Percentiles rank a stretch among this genome's conserved stretches.
These are phyloP conservation scores for Lactifluus echinatus DNA, from an alignment of 768 basidiomycete genomes.

Conservation along the genomic window DNA sequence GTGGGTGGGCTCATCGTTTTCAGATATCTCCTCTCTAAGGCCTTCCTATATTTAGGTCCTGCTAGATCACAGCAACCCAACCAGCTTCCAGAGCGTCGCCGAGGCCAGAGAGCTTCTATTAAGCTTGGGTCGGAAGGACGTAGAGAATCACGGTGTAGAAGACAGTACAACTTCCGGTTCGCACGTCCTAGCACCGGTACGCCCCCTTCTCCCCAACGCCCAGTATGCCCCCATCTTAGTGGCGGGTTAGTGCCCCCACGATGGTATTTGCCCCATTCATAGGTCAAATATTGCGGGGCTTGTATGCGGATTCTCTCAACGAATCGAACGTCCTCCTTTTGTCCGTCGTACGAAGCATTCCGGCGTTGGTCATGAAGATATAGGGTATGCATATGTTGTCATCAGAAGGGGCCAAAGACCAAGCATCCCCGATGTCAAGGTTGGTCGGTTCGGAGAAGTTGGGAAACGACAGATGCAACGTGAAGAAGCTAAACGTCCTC, in stretches of 20 bases:
- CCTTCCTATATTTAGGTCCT: conserved; percentile 45
- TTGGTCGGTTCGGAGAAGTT: conserved; percentile 47
- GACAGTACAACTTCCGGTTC: conserved; percentile 41
- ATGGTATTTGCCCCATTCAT: conserved; percentile 71
- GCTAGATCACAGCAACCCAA: conserved; percentile 71
- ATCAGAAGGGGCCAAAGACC: conserved; percentile 76
- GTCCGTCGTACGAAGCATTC: conserved; percentile 85
- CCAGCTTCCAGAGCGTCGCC: conserved; percentile 72
- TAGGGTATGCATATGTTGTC: conserved; percentile 84
- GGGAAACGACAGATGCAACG: conserved; percentile 38
- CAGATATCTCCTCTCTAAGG: background rate
- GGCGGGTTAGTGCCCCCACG: conserved; percentile 75
- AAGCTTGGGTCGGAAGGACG: conserved; percentile 48
- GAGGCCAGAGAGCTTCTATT: conserved; percentile 72
- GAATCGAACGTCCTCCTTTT: conserved; percentile 79
- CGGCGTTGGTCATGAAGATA: conserved; percentile 75
- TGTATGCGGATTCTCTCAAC: conserved; percentile 79
- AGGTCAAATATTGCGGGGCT: conserved; percentile 43
- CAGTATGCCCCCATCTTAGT: conserved; percentile 3
- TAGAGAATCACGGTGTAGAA: conserved; percentile 37
- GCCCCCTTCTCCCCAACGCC: conserved; percentile 24
- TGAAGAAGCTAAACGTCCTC: conserved; percentile 20
- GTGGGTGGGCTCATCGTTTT: conserved; percentile 32
- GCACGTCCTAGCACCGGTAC: conserved; percentile 84
- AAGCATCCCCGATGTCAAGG: conserved; percentile 25